Conservation (phyloP, 2,329 filamentous ascomycete genomes). For the Fusarium pseudocircinatum region DNA sequence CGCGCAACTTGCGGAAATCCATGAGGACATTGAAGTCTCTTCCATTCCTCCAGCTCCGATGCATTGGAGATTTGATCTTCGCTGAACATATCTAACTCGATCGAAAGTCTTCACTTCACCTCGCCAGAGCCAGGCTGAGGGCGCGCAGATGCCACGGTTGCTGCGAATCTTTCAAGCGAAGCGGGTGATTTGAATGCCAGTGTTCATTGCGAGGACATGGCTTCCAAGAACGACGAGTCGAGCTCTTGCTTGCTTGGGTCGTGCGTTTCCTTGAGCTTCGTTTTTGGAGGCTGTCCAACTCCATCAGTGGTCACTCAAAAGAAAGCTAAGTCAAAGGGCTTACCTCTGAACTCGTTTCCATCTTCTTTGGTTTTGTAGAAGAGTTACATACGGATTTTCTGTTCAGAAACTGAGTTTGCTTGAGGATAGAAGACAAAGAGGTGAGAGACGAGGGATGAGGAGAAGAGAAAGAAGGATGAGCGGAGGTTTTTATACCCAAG, state of each 20-base stretch:
- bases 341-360: neutral
- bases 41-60: neutral
- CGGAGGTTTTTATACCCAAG: neutral
- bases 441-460: neutral
- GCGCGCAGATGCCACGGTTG: neutral
- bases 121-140: neutral
- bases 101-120: neutral
- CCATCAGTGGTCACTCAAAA: neutral
- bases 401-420: neutral
- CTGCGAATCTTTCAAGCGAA: neutral
- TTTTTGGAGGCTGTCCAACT: neutral
- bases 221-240: neutral
- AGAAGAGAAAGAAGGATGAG: neutral
- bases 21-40: accelerated
- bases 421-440: neutral
- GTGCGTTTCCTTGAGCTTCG: neutral
- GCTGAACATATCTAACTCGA: neutral
- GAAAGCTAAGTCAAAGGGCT: neutral
- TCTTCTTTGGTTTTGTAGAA: neutral
- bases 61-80: neutral
- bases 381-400: neutral
- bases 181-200: neutral
- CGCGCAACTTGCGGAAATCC: neutral
- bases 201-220: neutral
- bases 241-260: neutral